Evolutionary conservation across 2,329 filamentous ascomycete species (phyloP).

Genomic region (Orbilia quercus): DNA sequence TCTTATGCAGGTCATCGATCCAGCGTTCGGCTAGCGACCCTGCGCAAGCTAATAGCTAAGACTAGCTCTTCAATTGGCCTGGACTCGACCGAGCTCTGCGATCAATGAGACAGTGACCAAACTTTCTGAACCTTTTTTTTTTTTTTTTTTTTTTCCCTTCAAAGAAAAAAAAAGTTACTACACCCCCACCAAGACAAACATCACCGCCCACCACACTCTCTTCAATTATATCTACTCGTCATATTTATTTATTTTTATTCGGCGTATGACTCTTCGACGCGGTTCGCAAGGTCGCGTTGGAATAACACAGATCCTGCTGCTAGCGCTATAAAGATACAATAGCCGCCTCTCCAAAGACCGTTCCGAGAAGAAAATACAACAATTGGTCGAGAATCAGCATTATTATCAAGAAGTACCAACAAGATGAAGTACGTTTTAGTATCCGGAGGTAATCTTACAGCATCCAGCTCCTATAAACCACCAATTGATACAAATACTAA

Average conservation of each 20-base stretch:
- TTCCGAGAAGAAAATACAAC: conserved; percentile 31
- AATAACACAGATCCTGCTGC: conserved; percentile 9
- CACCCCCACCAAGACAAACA: not conserved
- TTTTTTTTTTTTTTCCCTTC: conserved; percentile 40
- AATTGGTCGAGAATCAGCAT: conserved; percentile 1
- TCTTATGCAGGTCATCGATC: conserved; percentile 15
- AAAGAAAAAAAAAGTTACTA: conserved; percentile 5
- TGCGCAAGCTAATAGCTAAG: conserved; percentile 1
- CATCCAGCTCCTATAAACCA: conserved; percentile 13
- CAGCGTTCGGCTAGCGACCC: conserved; percentile 7
- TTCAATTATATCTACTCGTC: not conserved
- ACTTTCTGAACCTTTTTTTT: conserved; percentile 40
- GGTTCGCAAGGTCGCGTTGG: conserved; percentile 3
- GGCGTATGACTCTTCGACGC: conserved; percentile 39
- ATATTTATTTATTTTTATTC: conserved; percentile 34
- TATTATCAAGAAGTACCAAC: conserved; percentile 8
- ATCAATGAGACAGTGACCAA: conserved; percentile 20
- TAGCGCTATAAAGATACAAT: conserved; percentile 11
- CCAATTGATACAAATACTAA: conserved; percentile 55
- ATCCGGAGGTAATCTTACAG: conserved; percentile 74
- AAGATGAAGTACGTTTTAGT: conserved; percentile 84
- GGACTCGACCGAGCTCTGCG: conserved; percentile 50
- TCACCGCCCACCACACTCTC: conserved; percentile 5
- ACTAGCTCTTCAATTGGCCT: not conserved
- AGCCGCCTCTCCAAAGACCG: not conserved